Base-by-base conservation (phyloP, 83 land plant genomes). In the Isoetes engelmannii region DNA sequence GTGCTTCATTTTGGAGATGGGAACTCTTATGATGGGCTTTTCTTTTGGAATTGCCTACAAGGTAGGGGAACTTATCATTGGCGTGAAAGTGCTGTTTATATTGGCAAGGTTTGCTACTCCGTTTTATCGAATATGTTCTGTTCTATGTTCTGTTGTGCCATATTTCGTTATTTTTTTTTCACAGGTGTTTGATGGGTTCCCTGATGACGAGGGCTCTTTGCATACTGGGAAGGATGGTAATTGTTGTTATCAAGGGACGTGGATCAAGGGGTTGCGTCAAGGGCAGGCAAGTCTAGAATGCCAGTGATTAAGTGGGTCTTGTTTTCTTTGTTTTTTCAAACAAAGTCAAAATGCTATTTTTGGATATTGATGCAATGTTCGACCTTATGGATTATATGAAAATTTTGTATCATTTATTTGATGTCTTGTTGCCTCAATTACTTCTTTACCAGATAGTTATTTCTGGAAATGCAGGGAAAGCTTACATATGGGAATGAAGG, bases 261-360 rank as follows among this genome's bases (percentile, higher is more conserved):
- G 70, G 70, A 68, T 37, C 4, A 56, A 68, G 21, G 70, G 70
- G 19, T 41, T 68, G 20, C 70, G 70, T 37, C 70, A 68, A 51
- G 70, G 70, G 10, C 70, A 68, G 58, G 70, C 50, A 54, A 28
- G 1, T 28, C 37, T 28, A 28, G 37, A 28, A 28, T 28, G 37
- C 37, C 37, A 28, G 37, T 28, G 2, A 28, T 28, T 2, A 28
- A 28, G 37, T 28, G 1, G 0, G 37, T 28, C 37, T 28, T 28
- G 2, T 28, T 28, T 28, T 28, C 37, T 28, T 28, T 28, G 37
- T 28, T 28, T 28, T 2, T 28, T 28, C 2, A 28, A 28, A 28
- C 37, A 2, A 28, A 28, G 1, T 28, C 1, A 28, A 28, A 28
- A 28, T 28, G 37, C 2, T 2, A 28, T 28, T 28, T 28, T 28